These are phyloP conservation scores for Laburnicola sp. DNA, from an alignment of 2,329 filamentous ascomycete species.

Conservation along the genomic window DNA sequence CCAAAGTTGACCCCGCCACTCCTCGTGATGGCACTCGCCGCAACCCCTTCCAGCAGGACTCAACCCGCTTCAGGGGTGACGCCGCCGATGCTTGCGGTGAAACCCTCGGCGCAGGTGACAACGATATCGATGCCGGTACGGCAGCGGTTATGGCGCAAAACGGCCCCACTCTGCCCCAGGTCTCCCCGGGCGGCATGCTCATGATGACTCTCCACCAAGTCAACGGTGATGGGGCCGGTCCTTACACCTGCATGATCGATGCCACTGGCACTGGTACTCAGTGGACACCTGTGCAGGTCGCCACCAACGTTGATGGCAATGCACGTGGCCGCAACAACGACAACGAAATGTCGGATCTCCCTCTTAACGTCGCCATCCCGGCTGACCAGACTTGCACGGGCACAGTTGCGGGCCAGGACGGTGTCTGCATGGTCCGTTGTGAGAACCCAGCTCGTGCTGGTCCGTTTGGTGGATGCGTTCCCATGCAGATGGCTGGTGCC, in stretches of 20 bases:
- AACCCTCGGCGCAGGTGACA: conserved; percentile 60
- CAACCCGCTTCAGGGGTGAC: conserved; percentile 62
- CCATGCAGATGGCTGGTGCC: conserved; percentile 54
- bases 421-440: conserved; percentile 66
- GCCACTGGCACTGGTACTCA: conserved; percentile 59
- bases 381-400: conserved; percentile 61
- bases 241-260: conserved; percentile 68
- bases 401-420: conserved; percentile 60
- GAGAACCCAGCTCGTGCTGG: conserved; percentile 63
- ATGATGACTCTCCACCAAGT: conserved; percentile 69
- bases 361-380: conserved; percentile 63
- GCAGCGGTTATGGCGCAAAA: conserved; percentile 61
- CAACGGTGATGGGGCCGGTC: conserved; percentile 67
- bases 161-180: conserved; percentile 61
- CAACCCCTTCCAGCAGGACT: conserved; percentile 66
- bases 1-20: conserved; percentile 55
- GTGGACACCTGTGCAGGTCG: conserved; percentile 60
- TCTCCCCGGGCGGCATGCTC: conserved; percentile 60
- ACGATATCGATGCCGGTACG: conserved; percentile 61
- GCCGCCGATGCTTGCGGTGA: conserved; percentile 60
- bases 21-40: conserved; percentile 65
- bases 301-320: conserved; percentile 56
- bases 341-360: conserved; percentile 41
- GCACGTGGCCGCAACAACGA: conserved; percentile 51
- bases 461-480: conserved; percentile 65